Evolutionary conservation across 23 red algal genomes (phyloP), one percentile per base, ranked within the genome.

Genomic region (Porphyridium purpureum): DNA sequence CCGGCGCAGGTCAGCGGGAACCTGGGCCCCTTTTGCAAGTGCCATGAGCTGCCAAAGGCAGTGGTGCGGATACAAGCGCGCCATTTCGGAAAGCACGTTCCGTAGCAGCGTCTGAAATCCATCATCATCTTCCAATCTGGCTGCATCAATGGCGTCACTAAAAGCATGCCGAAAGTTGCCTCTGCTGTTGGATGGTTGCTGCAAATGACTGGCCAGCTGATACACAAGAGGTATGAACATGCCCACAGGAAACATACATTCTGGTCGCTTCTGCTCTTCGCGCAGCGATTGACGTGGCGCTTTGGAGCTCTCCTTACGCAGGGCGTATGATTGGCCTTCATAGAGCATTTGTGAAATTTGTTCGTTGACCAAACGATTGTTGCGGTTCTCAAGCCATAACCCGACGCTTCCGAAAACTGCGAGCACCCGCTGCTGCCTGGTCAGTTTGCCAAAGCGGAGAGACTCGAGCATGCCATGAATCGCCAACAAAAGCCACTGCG

Each of bases 11-110:
- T 58, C 31, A n/a, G 42, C 32, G 31, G 54, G 62, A 7, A 29
- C 33, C 52, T 59, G 70, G 24, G 52, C 69, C 27, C 52, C 53
- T 22, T 85, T 85, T 26, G 80, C 58, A 27, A 85, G 26, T 23
- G 80, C 31, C 4, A 74, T 17, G 31, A 85, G 54, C 52, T 74
- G 67, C 80, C 80, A 85, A 20, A 85, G 25, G 21, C 66, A 72
- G 46, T 85, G 60, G 14, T 68, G 36, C 15, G 80, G 80, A 44
- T 65, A 64, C 23, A 34, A 25, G 7, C 30, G 17, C 2, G 65
- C 54, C 62, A 82, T 68, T 0, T 21, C 29, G 24, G 27, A 31
- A 30, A 82, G 56, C 3, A 60, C 69, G 8, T 42, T 20, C 0
- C 29, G n/a, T 17, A 82, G 50, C 9, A 58, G 29, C 14, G 6